Percentiles rank a stretch among this genome's conserved stretches.
phyloP scores from a whole-genome alignment of 345 rosid genomes.

The Arabis alpina region DNA sequence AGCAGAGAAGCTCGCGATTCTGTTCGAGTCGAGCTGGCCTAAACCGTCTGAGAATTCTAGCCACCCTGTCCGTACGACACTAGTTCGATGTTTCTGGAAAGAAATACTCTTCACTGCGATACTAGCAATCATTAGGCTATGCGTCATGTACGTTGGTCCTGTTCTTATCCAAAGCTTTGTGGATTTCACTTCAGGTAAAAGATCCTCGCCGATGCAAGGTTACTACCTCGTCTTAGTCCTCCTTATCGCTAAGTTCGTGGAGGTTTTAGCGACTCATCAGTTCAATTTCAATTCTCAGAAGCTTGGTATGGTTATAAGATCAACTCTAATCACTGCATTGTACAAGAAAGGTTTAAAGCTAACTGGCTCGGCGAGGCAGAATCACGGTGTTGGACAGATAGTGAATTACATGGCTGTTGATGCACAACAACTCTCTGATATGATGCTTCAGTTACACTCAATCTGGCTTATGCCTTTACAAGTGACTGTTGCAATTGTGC shows the following conservation, averaged over 20 bases:
- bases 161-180: conserved; percentile 83
- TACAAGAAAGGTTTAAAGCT: conserved; percentile 80
- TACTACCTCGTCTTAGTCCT: conserved; percentile 79
- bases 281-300: conserved; percentile 90
- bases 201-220: conserved; percentile 75
- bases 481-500: conserved; percentile 64
- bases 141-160: conserved; percentile 84
- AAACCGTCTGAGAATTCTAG: conserved; percentile 60
- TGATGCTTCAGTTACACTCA: conserved; percentile 95
- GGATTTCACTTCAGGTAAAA: conserved; percentile 76
- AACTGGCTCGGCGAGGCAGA: conserved; percentile 84
- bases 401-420: conserved; percentile 99
- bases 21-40: conserved; percentile 76
- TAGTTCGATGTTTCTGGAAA: conserved; percentile 77
- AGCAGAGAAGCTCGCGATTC: conserved; percentile 73
- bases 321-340: conserved; percentile 76
- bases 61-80: conserved; percentile 71
- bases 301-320: conserved; percentile 91
- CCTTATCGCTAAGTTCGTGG: conserved; percentile 72
- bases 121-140: conserved; percentile 70
- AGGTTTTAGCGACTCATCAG: conserved; percentile 79
- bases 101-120: conserved; percentile 75
- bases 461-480: conserved; percentile 93
- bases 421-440: conserved; percentile 94
- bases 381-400: conserved; percentile 94